Conservation (phyloP, 495 filamentous ascomycete genomes). For the Thozetella sp. region DNA sequence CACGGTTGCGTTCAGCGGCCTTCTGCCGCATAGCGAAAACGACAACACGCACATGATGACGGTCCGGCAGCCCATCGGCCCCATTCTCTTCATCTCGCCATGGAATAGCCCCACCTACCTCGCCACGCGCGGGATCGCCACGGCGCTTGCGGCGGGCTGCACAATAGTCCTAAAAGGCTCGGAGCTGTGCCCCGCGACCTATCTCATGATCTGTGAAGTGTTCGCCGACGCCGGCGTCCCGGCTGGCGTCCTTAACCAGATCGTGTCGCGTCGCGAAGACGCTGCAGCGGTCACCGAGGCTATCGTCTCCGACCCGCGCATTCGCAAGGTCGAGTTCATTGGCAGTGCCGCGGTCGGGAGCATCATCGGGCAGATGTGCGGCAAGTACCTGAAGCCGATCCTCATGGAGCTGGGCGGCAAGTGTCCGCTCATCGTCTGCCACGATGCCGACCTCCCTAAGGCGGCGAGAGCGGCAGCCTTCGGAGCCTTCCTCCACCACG, state of each 20-base stretch:
- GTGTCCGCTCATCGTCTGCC: conserved; percentile 20
- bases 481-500: conserved; percentile 16
- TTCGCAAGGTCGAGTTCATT: conserved; percentile 45
- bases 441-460: conserved; percentile 24
- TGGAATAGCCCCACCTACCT: neutral
- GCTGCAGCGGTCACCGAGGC: conserved; percentile 35
- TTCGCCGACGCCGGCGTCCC: neutral
- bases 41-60: neutral
- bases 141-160: neutral
- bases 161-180: neutral
- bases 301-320: conserved; percentile 8
- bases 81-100: neutral
- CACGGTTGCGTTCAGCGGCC: neutral
- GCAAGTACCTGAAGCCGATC: conserved; percentile 54
- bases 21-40: neutral
- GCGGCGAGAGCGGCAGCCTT: conserved; percentile 19
- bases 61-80: neutral
- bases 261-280: neutral
- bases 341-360: conserved; percentile 24
- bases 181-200: neutral
- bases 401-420: conserved; percentile 36
- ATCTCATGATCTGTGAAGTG: neutral
- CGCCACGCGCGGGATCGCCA: neutral
- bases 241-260: neutral
- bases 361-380: conserved; percentile 39